These are phyloP conservation scores for Hypoxylon sp. DNA, from an alignment of 2,329 filamentous ascomycete genomes.

Conservation along the genomic window DNA sequence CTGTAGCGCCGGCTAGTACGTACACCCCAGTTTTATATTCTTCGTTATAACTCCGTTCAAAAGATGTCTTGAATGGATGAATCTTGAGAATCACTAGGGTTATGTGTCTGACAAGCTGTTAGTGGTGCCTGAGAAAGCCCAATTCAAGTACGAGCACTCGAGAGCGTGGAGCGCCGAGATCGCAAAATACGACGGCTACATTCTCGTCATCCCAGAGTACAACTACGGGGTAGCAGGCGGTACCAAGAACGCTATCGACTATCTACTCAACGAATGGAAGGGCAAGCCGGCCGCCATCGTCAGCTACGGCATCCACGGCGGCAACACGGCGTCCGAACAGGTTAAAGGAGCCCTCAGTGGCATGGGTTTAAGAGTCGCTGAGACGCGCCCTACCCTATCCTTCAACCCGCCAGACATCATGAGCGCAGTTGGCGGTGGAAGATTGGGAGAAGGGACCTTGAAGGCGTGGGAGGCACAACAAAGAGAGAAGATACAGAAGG, in stretches of 20 bases:
- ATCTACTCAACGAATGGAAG: constrained; percentile 70
- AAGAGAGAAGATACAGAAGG: constrained; percentile 41
- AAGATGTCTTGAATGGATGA: background rate
- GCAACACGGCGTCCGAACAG: constrained; percentile 53
- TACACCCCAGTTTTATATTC: background rate
- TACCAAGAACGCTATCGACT: constrained; percentile 75
- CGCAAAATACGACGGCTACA: constrained; percentile 61
- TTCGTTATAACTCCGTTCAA: background rate
- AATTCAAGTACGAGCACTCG: constrained; percentile 60
- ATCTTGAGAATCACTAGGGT: background rate
- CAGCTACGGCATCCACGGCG: constrained; percentile 66
- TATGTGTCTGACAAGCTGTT: constrained; percentile 45
- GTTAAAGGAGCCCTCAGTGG: constrained; percentile 50
- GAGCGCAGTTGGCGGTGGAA: constrained; percentile 46
- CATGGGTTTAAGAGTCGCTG: constrained; percentile 54
- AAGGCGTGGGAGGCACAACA: constrained; percentile 46
- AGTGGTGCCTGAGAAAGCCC: constrained; percentile 55
- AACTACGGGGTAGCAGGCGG: constrained; percentile 68
- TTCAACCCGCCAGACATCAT: constrained; percentile 49
- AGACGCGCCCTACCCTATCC: constrained; percentile 52
- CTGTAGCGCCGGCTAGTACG: constrained; percentile 50
- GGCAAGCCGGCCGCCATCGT: constrained; percentile 69
- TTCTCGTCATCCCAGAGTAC: constrained; percentile 69
- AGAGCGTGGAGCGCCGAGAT: constrained; percentile 63
- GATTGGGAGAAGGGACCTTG: constrained; percentile 44